A percentile compares a stretch with the other conserved stretches of the same genome.
phyloP scores from a whole-genome alignment of 2,329 filamentous ascomycete species.

The Microsporum ferrugineum region DNA sequence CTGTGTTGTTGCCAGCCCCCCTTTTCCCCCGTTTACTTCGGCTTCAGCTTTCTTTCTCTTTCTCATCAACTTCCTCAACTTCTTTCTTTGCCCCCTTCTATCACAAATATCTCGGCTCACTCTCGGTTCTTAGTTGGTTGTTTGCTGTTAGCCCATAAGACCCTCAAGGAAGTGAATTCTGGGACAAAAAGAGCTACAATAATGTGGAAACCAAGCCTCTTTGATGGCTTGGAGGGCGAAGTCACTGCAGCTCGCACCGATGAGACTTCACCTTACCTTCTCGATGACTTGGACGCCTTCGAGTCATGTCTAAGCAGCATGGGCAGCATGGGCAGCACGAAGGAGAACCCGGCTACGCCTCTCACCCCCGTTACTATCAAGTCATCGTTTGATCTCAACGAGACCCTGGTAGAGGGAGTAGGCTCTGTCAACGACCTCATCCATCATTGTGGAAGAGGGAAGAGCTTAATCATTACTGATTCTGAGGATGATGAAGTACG shows the following conservation, averaged over 20 bases:
- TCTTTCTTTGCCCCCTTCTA: neutral
- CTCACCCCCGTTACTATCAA: neutral
- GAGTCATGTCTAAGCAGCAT: conserved; percentile 1
- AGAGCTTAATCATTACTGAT: neutral
- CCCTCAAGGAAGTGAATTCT: neutral
- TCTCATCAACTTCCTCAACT: neutral
- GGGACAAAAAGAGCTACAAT: neutral
- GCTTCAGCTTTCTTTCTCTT: neutral
- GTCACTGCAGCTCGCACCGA: neutral
- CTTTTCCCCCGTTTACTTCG: neutral
- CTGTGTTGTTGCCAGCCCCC: neutral
- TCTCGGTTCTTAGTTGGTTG: neutral
- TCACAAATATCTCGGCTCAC: neutral
- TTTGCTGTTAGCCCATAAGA: neutral
- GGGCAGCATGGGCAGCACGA: neutral
- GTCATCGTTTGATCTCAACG: neutral
- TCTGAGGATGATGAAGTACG: conserved; percentile 2
- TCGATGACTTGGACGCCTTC: conserved; percentile 3
- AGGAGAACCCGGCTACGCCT: neutral
- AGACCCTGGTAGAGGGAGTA: conserved; percentile 12
- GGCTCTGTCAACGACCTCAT: conserved; percentile 8
- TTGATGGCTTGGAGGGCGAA: neutral
- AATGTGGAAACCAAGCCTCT: neutral
- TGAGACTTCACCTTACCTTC: neutral
- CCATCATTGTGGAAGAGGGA: conserved; percentile 6